These are phyloP conservation scores for Annulohypoxylon truncatum DNA, from an alignment of 2,329 filamentous ascomycete species.

Conservation along the genomic window DNA sequence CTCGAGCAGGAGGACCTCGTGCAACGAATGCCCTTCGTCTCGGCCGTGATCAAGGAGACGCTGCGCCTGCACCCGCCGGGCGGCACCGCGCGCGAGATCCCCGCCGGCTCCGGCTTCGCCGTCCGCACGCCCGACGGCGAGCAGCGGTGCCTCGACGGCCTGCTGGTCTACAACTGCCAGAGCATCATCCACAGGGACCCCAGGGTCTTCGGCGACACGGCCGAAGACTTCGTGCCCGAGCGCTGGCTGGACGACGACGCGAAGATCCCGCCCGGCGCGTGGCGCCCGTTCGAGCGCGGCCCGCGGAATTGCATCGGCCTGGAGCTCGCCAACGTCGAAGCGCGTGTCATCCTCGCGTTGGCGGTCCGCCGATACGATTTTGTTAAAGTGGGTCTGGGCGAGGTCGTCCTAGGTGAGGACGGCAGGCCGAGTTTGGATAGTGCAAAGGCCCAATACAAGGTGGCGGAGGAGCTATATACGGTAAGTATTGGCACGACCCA, in stretches of 20 bases:
- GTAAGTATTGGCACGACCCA: neutral
- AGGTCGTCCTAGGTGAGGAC: conserved; percentile 27
- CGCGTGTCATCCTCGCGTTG: conserved; percentile 47
- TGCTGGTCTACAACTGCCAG: neutral
- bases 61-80: conserved; percentile 19
- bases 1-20: neutral
- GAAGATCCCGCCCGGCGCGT: conserved; percentile 54
- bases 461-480: neutral
- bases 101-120: neutral
- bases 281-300: conserved; percentile 65
- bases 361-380: conserved; percentile 47
- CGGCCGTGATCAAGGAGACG: conserved; percentile 22
- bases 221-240: neutral
- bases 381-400: conserved; percentile 49
- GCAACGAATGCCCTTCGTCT: conserved; percentile 19
- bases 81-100: conserved; percentile 8
- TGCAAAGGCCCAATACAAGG: neutral
- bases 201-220: neutral
- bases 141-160: neutral
- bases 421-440: neutral
- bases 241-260: neutral
- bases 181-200: neutral
- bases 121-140: neutral
- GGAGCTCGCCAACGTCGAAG: conserved; percentile 59
- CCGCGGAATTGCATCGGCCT: conserved; percentile 66